Evolutionary conservation across 2,329 filamentous ascomycete species (phyloP), one percentile per base, ranked within the genome.

Genomic region (Aspergillus latus): DNA sequence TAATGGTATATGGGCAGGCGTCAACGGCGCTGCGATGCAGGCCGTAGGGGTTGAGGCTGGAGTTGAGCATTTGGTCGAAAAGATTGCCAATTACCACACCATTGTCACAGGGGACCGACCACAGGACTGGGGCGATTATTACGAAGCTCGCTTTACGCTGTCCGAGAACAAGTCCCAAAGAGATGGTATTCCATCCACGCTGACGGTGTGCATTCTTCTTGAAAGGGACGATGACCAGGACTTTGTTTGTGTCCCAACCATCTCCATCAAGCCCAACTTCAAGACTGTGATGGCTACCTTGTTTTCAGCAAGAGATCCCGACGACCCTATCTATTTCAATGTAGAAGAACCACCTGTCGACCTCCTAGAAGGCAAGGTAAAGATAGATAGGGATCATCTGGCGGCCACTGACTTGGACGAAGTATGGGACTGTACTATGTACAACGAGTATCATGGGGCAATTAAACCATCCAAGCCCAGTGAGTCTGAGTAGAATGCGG

Each of bases 221-320:
- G 47, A 49, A n/a, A 49, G 47, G 26, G 47, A 49, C 36, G 47
- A 49, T 16, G 34, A 49, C 15, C 46, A 49, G 16, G 47, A 49
- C 5, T 49, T 49, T 15, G 34, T 49, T 21, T 49, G 47, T 15
- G 36, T 30, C 26, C 47, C 47, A 1, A 40, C 21, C 10, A 40
- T 49, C 21, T 30, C 21, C 13, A 13, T 49, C 26, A 42, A 39
- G 13, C 47, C 47, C 26, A 40, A 49, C n/a, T 49, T 49, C 11
- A 10, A 5, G 11, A 49, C 47, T 3, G 16, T 21, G 10, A 36
- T 49, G 34, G 47, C 47, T 4, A 49, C 47, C 8, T 26, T 49
- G 7, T 49, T 49, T 9, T 49, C 47, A n/a, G 4, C 47, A 4
- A 49, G 47, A 8, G 36, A 40, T 16, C 47, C 47, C 2, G 47